Conservation (phyloP, 2,329 filamentous ascomycete genomes). For the Clonostachys sp. region DNA sequence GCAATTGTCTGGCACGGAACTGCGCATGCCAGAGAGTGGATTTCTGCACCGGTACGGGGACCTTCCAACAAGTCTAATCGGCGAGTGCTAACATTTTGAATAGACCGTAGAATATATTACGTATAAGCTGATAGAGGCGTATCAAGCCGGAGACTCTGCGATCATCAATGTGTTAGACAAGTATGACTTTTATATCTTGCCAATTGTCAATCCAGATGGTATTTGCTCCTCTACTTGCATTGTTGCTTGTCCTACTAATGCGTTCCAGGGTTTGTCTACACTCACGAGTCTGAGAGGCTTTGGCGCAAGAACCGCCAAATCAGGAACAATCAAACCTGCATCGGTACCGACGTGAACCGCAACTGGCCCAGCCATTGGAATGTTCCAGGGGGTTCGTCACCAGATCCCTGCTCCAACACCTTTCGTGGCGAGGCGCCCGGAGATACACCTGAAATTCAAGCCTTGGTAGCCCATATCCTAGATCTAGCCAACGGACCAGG, state of each 20-base stretch:
- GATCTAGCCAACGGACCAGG: constrained; percentile 26
- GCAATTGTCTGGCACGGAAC: constrained; percentile 53
- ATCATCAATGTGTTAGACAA: constrained; percentile 39
- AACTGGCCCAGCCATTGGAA: constrained; percentile 50
- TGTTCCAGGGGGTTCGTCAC: constrained; percentile 35
- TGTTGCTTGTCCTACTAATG: background rate
- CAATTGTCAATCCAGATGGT: constrained; percentile 59
- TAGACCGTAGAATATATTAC: constrained; percentile 46
- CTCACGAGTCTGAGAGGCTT: constrained; percentile 44
- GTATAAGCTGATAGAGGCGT: constrained; percentile 35
- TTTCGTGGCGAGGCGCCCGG: constrained; percentile 31
- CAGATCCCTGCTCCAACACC: constrained; percentile 37
- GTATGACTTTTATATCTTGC: constrained; percentile 64
- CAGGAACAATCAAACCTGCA: constrained; percentile 25
- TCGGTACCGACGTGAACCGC: constrained; percentile 48
- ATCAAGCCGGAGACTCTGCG: constrained; percentile 2
- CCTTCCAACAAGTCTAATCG: background rate
- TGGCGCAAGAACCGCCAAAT: constrained; percentile 52
- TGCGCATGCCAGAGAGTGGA: constrained; percentile 58
- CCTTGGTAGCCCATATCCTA: constrained; percentile 26
- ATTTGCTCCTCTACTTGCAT: constrained; percentile 6
- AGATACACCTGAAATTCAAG: constrained; percentile 41
- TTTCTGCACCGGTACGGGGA: constrained; percentile 25
- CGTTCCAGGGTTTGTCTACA: constrained; percentile 46
- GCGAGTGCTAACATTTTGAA: background rate